Base-by-base conservation (phyloP, 139 green algal genomes). In the Micractinium sp. region DNA sequence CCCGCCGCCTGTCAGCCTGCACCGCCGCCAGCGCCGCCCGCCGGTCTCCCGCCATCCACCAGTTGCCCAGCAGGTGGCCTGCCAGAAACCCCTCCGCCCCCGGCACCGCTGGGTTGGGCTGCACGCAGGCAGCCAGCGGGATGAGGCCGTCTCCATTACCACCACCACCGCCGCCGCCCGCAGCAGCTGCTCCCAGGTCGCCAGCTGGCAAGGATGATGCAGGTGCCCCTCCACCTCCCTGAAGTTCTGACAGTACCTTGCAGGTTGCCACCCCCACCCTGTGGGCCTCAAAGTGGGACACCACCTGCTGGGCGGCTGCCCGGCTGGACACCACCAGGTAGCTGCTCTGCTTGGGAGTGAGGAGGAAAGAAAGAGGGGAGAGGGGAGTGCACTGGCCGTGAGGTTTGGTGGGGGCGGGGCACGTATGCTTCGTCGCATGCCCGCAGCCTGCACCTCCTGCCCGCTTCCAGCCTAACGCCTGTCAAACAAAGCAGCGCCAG, bases 241-340 rank as follows among this genome's bases (percentile, higher is more conserved):
- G 33, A 27, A 75, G 66, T 79, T 91, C 81, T 18, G 39, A 29
- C 60, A 93, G 86, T 13, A 96, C 93, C 82, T 90, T 93, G 93
- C 93, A 95, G 31, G 91, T 94, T 38, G 92, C 92, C 1, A 91
- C 81, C 9, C 94, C 94, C 31, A 92, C 80, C 0, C 82, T 81
- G 36, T 86, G n/a, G 0, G 73, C 18, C 9, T 73, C 76, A 84
- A 93, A 95, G 90, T 94, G 78, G 0, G 63, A 35, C 5, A 96
- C 85, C 5, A 90, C 90, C n/a, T 31, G 27, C 19, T 86, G 67
- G 3, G 91, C 93, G 15, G 90, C 89, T 1, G 53, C 23, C 0
- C 94, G 88, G 66, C 91, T 81, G 5, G 86, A 87, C 23, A 93
- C 91, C 33, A 96, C 88, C n/a, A 96, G 76, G 22, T 47, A 91